Base-by-base conservation (phyloP, 495 filamentous ascomycete genomes). In the Tuber aestivum region DNA sequence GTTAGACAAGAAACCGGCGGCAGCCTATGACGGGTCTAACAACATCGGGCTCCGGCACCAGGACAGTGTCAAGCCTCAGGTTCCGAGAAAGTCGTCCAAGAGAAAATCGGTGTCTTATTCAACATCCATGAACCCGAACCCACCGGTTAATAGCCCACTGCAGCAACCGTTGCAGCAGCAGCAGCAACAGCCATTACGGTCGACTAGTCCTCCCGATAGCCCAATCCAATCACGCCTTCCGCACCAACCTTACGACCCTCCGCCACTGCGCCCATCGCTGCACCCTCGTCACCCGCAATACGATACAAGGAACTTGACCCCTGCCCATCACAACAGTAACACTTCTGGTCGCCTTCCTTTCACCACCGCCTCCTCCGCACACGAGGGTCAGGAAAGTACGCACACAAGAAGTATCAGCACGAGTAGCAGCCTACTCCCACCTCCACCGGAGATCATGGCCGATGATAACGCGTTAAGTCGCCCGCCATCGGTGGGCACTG, bases 21-120 rank as follows among this genome's bases (percentile, higher is more conserved):
- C 48, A 2, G 41, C 38, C 37, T 70, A 72, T n/a, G 70, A 69
- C 21, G 72, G 69, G 41, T 37, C 70, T 21, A 76, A 70, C 41
- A 71, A 80, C 9, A 82, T 82, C 65, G 80, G 77, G 27, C 76
- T 82, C 44, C 61, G 61, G 44, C 76, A 71, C 27, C 80, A 76
- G 50, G 73, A 69, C 35, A 82, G 82, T 32, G 37, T 82, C 50
- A 83, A 85, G 37, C 87, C 88, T 7, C 81, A 83, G 20, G 85
- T 92, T 3, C 89, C 90, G 5, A 84, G 90, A 70, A 90, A 89
- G 83, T 90, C 89, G 79, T 91, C 90, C 0, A 89, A 89, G 79
- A 87, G 90, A 65, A 84, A 87, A 75, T 65, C 56, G 0, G 56
- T 20, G 27, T 18, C 27, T 65, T 65, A 65, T 35, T 65, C 35